These are phyloP conservation scores for Psilocybe tampanensis DNA, from an alignment of 768 basidiomycete genomes.

Conservation along the genomic window DNA sequence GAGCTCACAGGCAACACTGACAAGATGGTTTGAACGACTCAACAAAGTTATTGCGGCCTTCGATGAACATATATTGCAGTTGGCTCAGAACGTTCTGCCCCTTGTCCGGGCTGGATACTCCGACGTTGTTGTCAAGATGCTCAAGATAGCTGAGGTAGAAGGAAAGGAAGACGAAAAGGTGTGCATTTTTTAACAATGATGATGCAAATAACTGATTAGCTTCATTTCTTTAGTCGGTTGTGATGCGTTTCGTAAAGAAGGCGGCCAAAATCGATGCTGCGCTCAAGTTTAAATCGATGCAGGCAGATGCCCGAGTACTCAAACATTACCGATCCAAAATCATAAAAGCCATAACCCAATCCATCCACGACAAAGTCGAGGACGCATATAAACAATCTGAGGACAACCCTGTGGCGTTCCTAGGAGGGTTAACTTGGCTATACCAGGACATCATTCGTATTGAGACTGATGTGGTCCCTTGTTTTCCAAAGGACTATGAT, in stretches of 20 bases:
- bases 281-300: slow-evolving; percentile 90
- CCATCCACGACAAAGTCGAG: slow-evolving; percentile 74
- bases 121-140: slow-evolving; percentile 86
- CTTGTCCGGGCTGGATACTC: slow-evolving; percentile 78
- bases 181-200: slow-evolving; percentile 9
- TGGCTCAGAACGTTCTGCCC: slow-evolving; percentile 78
- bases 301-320: slow-evolving; percentile 88
- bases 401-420: slow-evolving; percentile 69
- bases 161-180: slow-evolving; percentile 95
- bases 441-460: slow-evolving; percentile 96
- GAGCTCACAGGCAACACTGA: slow-evolving; percentile 65
- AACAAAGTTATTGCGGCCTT: slow-evolving; percentile 81
- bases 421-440: slow-evolving; percentile 84
- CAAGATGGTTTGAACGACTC: slow-evolving; percentile 83
- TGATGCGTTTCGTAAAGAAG: slow-evolving; percentile 92
- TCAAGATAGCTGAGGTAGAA: slow-evolving; percentile 95
- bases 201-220: not conserved
- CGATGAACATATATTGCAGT: slow-evolving; percentile 78
- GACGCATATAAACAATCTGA: slow-evolving; percentile 63
- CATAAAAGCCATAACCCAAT: slow-evolving; percentile 74
- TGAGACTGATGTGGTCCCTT: slow-evolving; percentile 84
- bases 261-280: slow-evolving; percentile 92
- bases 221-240: slow-evolving; percentile 67
- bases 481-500: slow-evolving; percentile 92
- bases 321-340: slow-evolving; percentile 96